Evolutionary conservation across 2,329 filamentous ascomycete species (phyloP), one percentile per base, ranked within the genome.

Genomic region (Phaeosphaeriaceae sp.): DNA sequence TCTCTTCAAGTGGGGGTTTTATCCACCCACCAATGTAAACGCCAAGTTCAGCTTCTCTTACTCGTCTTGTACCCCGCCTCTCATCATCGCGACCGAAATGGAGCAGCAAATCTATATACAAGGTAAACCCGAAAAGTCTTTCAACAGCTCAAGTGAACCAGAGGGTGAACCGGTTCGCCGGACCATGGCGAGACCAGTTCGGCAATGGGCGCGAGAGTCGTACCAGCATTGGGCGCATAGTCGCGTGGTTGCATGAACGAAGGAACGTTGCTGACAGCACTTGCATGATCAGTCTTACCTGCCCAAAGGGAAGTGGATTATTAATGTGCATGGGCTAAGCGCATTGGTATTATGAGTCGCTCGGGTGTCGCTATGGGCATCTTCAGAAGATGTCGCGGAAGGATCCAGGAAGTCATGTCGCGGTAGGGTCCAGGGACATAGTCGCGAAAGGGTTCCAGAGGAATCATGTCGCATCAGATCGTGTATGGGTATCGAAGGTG

Each of bases 351-450:
- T 57, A 46, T 20, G 31, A 24, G 19, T 60, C 49, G 58, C 53
- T 61, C 45, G 55, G 58, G 46, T 58, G 66, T 67, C 54, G 66
- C 68, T 62, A 61, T 68, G 63, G 68, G 61, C 64, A 65, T 61
- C 58, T 63, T 36, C 49, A 25, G 31, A 49, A 58, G 58, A 58
- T 65, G 62, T 62, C 54, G 48, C 47, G 45, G 42, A 47, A 24
- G 44, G 44, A 15, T 33, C 40, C 47, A 25, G 48, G 45, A 54
- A 55, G 48, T 50, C 27, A 41, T 33, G 25, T 27, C 25, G 25
- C 25, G 9, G 44, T 42, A 48, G 45, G 44, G 21, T 33, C 45
- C 47, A 33, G 48, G 48, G 52, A 50, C 52, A 27, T 22, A 22
- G 56, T 61, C 49, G 58, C 31, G 44, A 53, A 59, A 56, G 51